Evolutionary conservation across 306 rosid species (phyloP).

Genomic region (Prunus mira): DNA sequence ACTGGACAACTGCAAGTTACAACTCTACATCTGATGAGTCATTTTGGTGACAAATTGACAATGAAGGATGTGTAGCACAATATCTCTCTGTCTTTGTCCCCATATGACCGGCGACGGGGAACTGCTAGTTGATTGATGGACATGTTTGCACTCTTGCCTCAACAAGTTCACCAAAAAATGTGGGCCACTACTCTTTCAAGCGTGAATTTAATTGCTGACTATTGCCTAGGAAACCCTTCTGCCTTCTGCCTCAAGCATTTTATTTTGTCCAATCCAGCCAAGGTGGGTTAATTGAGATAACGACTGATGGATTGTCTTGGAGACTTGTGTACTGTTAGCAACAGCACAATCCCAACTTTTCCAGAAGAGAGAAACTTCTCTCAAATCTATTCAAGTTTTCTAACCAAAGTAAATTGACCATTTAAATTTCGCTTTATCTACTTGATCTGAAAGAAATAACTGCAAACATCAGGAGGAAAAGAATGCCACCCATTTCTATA

Average conservation of each 20-base stretch:
- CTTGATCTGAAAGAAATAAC: too few relatives aligned
- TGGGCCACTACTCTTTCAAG: conserved; percentile 21
- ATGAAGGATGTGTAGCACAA: conserved; percentile 26
- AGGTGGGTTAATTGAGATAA: neutral
- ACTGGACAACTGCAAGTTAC: conserved; percentile 36
- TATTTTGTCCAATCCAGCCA: neutral
- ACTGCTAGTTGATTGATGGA: conserved; percentile 22
- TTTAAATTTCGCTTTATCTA: too few relatives aligned
- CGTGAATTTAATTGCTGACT: conserved; percentile 5
- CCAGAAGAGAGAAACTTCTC: too few relatives aligned
- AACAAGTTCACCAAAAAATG: conserved; percentile 24
- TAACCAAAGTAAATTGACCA: neutral
- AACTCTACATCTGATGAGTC: conserved; percentile 12
- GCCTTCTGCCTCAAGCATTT: neutral
- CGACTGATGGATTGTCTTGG: neutral
- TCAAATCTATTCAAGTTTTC: too few relatives aligned
- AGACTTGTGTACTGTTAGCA: neutral
- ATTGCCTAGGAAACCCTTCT: neutral
- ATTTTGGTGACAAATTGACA: conserved; percentile 22
- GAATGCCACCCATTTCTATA: conserved; percentile 33
- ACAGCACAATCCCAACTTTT: neutral
- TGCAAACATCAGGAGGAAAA: neutral
- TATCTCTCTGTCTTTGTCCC: conserved; percentile 29
- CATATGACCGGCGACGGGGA: conserved; percentile 14
- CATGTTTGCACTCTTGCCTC: conserved; percentile 24